These are phyloP conservation scores for Porcisia deanei DNA, from an alignment of 208 protist species.

Conservation along the genomic window DNA sequence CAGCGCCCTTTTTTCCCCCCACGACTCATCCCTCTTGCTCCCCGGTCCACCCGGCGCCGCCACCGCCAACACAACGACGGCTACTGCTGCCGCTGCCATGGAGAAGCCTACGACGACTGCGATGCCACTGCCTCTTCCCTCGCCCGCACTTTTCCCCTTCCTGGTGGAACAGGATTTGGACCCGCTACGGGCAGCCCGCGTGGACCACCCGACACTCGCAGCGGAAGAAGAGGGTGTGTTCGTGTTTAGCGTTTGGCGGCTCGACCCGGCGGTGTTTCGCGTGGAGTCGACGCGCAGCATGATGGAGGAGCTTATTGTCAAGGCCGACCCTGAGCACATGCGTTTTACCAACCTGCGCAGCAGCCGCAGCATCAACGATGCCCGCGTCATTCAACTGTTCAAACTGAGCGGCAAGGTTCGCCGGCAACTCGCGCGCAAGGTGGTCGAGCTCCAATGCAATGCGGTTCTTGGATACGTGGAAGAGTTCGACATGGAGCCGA, in stretches of 20 bases:
- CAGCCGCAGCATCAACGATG: constrained; percentile 80
- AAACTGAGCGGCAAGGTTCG: constrained; percentile 91
- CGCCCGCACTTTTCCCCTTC: constrained; percentile 23
- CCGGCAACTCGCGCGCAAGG: constrained; percentile 88
- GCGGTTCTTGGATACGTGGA: constrained; percentile 90
- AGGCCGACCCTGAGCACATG: constrained; percentile 90
- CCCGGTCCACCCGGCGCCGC: not conserved
- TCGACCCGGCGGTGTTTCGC: constrained; percentile 86
- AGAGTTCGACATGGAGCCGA: constrained; percentile 89
- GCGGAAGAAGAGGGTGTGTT: constrained; percentile 85
- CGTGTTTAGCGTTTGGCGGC: constrained; percentile 81
- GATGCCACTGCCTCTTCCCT: constrained; percentile 12
- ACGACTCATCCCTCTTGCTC: constrained; percentile 6
- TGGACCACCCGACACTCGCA: constrained; percentile 78
- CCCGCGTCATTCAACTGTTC: constrained; percentile 84
- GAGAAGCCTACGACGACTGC: not conserved
- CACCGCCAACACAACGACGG: constrained; percentile 2
- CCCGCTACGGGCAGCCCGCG: constrained; percentile 51
- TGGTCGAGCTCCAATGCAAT: constrained; percentile 90
- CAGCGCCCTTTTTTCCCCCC: not conserved
- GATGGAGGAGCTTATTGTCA: constrained; percentile 92
- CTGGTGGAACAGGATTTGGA: constrained; percentile 42
- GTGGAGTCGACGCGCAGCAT: constrained; percentile 82
- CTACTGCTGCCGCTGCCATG: not conserved
- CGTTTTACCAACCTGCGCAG: constrained; percentile 85